Base-by-base conservation (phyloP, 345 rosid genomes). In the Heritiera fomes region DNA sequence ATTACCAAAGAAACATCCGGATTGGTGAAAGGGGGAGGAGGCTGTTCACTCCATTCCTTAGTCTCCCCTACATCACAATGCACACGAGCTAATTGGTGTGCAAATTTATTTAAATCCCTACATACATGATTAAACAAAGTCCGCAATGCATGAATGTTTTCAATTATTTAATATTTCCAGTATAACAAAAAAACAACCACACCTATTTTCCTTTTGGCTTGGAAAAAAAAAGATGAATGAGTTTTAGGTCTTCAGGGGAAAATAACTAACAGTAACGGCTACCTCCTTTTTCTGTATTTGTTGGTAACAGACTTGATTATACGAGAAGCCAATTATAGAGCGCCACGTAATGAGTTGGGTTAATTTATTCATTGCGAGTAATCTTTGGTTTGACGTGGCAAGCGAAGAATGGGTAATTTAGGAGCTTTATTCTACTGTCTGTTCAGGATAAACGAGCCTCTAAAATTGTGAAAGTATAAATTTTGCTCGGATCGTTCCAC, bases 231-330 rank as follows among this genome's bases (percentile, higher is more conserved):
- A 64, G 20, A 11, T 63, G 43, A 32, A 63, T 5, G 45, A 53
- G 58, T 53, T 53, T 15, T 8, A 18, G 40, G 60, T 20, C 32
- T 28, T 5, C 43, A 13, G 38, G 34, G 46, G 30, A 72, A 72
- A 55, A n/a, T 77, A 77, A 77, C 80, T 56, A 68, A 55, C 75
- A 43, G 66, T 77, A 68, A 78, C 69, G 69, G 23, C 75, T 43
- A 8, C 66, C 53, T 4, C 17, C 43, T 23, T 14, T 3, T 47
- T 20, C 38, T 59, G 32, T 59, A 43, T 38, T 43, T 55, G 17
- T 52, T 8, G 75, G 17, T 10, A 38, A 72, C 63, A 6, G 32
- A 10, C 41, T 60, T 8, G 28, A 30, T 47, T 15, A 14, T 62
- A 46, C 20, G 30, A 32, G 2, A 1, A 10, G 0, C 28, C 60